A percentile compares a stretch with the other conserved stretches of the same genome.
Evolutionary conservation across 768 basidiomycete genomes (phyloP).

Genomic region (Suillus ampliporus): DNA sequence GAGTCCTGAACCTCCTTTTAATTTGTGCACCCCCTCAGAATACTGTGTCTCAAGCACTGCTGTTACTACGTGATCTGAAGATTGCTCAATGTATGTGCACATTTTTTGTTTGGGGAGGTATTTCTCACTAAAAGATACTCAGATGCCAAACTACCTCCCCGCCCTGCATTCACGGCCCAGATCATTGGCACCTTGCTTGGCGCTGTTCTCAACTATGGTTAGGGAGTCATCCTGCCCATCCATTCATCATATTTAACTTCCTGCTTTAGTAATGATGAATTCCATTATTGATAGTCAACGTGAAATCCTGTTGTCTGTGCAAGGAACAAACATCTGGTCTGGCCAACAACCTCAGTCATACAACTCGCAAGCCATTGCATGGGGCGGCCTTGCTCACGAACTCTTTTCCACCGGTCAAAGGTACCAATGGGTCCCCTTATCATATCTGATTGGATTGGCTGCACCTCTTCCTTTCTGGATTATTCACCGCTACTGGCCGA

Average conservation of each 20-base stretch:
- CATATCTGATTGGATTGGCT: constrained; percentile 38
- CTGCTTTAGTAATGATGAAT: constrained; percentile 58
- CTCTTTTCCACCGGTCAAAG: constrained; percentile 37
- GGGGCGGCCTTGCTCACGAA: constrained; percentile 44
- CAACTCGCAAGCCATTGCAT: constrained; percentile 42
- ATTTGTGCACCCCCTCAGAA: background rate
- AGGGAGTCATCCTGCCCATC: constrained; percentile 3
- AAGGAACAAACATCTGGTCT: constrained; percentile 52
- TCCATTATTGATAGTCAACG: constrained; percentile 57
- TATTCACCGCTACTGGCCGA: constrained; percentile 41
- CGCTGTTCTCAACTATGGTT: constrained; percentile 51
- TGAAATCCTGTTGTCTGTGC: constrained; percentile 54
- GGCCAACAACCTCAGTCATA: constrained; percentile 37
- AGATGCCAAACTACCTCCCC: constrained; percentile 64
- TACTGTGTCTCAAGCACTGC: constrained; percentile 45
- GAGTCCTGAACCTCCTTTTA: background rate
- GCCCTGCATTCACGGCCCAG: constrained; percentile 66
- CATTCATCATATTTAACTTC: background rate
- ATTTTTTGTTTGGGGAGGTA: background rate
- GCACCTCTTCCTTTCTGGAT: constrained; percentile 49
- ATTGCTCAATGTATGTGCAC: constrained; percentile 34
- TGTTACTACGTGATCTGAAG: constrained; percentile 65
- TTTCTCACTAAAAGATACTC: constrained; percentile 42
- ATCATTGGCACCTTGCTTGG: constrained; percentile 61
- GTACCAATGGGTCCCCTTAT: constrained; percentile 48